Base-by-base conservation (phyloP, 495 filamentous ascomycete genomes). In the Daldinia vernicosa region DNA sequence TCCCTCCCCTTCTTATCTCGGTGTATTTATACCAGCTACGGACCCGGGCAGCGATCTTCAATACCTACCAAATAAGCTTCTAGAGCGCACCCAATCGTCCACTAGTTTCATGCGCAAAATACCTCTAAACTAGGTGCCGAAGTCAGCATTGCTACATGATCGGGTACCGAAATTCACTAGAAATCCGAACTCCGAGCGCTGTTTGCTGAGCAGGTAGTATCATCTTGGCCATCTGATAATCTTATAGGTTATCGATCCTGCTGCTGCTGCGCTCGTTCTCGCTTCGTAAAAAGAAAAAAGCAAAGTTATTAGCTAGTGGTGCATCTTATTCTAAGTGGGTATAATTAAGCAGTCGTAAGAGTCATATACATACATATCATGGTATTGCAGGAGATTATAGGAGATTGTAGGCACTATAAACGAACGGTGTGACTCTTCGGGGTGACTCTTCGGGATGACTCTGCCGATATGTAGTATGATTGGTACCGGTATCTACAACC, bases 221-320 rank as follows among this genome's bases (percentile, higher is more conserved):
- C 43, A 47, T 47, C 43, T 57, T 17, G 8, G n/a, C 54, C 22
- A 37, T 35, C 54, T 22, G 17, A 56, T 26, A 30, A 14, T 33
- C 54, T 22, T 57, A 57, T 56, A 32, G 50, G 50, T 15, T 53
- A 57, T 57, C 43, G 26, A 17, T 53, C 11, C 47, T 26, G 47
- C n/a, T 51, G 45, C 45, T 24, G 22, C 39, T 51, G 47, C 47
- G 8, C 19, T 50, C 45, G 19, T 4, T 50, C 11, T 27, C 50
- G 22, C 26, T 28, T 52, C 1, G 3, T 28, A 47, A 9, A 19
- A 17, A 8, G 28, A 30, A 47, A 47, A 47, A 47, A 22, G 43
- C 43, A 19, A 19, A 3, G 5, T 24, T 2, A 3, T 47, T 22
- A 1, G 9, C 19, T 24, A 47, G 19, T 47, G 19, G 22, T 2